Conservation (phyloP, 2,329 filamentous ascomycete species). For the Emydomyces testavorans region DNA sequence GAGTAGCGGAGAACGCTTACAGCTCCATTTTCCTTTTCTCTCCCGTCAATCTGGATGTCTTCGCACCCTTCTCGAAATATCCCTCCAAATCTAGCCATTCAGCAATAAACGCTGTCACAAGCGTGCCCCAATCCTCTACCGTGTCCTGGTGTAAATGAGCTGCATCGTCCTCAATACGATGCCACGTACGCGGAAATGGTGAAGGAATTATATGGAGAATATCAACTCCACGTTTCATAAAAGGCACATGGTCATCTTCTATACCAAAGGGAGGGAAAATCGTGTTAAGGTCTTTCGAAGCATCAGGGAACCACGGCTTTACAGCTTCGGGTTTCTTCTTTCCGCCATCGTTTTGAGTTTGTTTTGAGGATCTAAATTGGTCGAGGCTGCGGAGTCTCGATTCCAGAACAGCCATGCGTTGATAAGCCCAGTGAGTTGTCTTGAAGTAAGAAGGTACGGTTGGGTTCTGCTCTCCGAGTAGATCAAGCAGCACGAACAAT, state of each 20-base stretch:
- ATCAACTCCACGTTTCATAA: slow-evolving; percentile 74
- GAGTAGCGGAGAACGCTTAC: slow-evolving; percentile 24
- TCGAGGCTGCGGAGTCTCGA: slow-evolving; percentile 56
- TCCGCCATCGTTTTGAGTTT: slow-evolving; percentile 28
- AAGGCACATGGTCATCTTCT: slow-evolving; percentile 84
- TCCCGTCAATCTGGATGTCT: slow-evolving; percentile 14
- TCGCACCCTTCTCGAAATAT: slow-evolving; percentile 27
- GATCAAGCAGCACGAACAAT: slow-evolving; percentile 81
- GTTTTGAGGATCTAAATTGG: slow-evolving; percentile 52
- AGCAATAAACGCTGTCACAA: slow-evolving; percentile 70
- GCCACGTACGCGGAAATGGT: slow-evolving; percentile 54
- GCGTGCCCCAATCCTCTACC: slow-evolving; percentile 74
- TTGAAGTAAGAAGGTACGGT: slow-evolving; percentile 74
- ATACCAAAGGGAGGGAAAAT: slow-evolving; percentile 44
- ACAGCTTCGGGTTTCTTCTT: slow-evolving; percentile 22
- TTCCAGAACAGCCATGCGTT: slow-evolving; percentile 62
- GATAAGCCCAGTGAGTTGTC: slow-evolving; percentile 88
- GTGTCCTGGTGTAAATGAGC: slow-evolving; percentile 70
- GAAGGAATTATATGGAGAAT: slow-evolving; percentile 76
- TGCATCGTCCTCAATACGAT: slow-evolving; percentile 70
- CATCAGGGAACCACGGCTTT: slow-evolving; percentile 55
- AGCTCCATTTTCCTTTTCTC: slow-evolving; percentile 29
- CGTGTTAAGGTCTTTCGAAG: slow-evolving; percentile 40
- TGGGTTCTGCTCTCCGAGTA: slow-evolving; percentile 62
- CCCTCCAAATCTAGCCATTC: slow-evolving; percentile 84